Evolutionary conservation across 257 asterid species (phyloP).

Genomic region (Nicotiana tabacum): DNA sequence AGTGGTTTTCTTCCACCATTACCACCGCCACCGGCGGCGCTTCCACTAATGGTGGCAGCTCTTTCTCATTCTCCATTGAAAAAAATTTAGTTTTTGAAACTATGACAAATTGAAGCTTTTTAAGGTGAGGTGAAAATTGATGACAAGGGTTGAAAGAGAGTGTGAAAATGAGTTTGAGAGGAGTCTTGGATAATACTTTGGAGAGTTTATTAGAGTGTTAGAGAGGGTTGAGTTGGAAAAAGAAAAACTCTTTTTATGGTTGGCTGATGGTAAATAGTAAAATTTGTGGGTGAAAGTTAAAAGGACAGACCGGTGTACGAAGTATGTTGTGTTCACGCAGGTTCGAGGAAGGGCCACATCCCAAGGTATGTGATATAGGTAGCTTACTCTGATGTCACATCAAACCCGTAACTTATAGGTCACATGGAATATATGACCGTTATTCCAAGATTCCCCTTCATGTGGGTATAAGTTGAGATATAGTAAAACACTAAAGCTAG

Average conservation of each 20-base stretch:
- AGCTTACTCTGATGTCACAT: too few relatives aligned
- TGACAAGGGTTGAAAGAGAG: not conserved
- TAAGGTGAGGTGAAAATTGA: not conserved
- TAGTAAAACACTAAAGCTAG: too few relatives aligned
- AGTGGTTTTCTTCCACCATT: conserved; percentile 29
- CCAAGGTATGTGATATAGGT: accelerated
- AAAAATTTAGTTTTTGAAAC: not conserved
- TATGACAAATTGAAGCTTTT: not conserved
- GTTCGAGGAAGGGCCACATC: too few relatives aligned
- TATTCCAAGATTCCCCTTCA: too few relatives aligned
- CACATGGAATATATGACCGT: too few relatives aligned
- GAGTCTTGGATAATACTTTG: not conserved
- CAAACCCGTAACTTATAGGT: too few relatives aligned
- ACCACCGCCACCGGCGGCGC: conserved; percentile 40
- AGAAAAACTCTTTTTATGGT: too few relatives aligned
- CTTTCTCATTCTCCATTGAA: conserved; percentile 25
- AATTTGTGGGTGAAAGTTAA: too few relatives aligned
- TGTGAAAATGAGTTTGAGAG: conserved; percentile 1
- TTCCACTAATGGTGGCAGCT: conserved; percentile 70
- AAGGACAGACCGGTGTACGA: too few relatives aligned
- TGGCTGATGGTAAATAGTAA: too few relatives aligned
- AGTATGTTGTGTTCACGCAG: accelerated
- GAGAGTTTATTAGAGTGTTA: not conserved
- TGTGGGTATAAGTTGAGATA: too few relatives aligned
- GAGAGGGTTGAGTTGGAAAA: not conserved